Evolutionary conservation across 306 rosid species (phyloP).

Genomic region (Casuarina cunninghamiana): DNA sequence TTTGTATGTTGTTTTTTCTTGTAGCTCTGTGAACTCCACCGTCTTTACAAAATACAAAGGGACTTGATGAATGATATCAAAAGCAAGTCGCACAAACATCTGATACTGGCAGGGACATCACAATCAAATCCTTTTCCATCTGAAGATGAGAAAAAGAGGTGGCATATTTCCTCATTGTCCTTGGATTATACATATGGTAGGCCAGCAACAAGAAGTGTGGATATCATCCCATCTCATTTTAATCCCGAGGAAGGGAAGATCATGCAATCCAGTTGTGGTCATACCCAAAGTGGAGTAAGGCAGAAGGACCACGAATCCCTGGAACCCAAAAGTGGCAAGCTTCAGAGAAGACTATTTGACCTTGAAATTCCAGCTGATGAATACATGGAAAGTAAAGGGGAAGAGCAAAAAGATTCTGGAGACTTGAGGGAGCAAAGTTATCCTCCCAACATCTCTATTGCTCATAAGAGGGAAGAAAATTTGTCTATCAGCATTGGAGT

Average conservation of each 20-base stretch:
- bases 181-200: conserved; percentile 22
- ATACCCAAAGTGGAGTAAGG: conserved; percentile 12
- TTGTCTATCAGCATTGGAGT: background rate
- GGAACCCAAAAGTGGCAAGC: conserved; percentile 20
- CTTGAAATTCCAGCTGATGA: conserved; percentile 41
- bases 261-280: conserved; percentile 12
- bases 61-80: conserved; percentile 43
- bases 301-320: conserved; percentile 15
- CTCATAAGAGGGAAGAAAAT: background rate
- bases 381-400: conserved; percentile 23
- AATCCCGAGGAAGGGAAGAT: conserved; percentile 26
- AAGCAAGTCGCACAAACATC: conserved; percentile 20
- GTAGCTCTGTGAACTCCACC: conserved; percentile 54
- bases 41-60: conserved; percentile 48
- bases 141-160: conserved; percentile 27
- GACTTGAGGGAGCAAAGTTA: background rate
- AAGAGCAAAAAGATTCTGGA: conserved; percentile 7
- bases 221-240: conserved; percentile 24
- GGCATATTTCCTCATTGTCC: conserved; percentile 25
- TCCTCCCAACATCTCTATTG: conserved; percentile 14
- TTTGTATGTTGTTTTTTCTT: conserved; percentile 6
- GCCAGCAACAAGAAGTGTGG: conserved; percentile 25
- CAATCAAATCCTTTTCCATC: conserved; percentile 24
- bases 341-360: conserved; percentile 30
- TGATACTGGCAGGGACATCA: conserved; percentile 24